Conservation (phyloP, 2,329 filamentous ascomycete genomes). For the Beauveria pseudobassiana region DNA sequence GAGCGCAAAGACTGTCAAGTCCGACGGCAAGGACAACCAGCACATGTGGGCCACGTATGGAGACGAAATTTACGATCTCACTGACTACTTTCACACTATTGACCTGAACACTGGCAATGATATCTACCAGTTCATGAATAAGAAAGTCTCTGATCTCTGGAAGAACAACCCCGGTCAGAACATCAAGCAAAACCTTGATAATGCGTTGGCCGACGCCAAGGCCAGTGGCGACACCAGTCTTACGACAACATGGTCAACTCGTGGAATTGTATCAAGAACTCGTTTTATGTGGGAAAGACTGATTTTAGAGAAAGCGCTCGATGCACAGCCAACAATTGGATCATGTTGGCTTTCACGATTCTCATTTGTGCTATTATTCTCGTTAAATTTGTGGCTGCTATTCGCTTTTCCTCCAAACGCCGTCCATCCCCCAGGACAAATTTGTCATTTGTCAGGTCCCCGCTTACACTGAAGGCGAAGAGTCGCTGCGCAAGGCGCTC, state of each 20-base stretch:
- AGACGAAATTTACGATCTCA: conserved; percentile 76
- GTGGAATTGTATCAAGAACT: conserved; percentile 72
- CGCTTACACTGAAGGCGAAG: conserved; percentile 96
- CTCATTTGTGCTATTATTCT: conserved; percentile 73
- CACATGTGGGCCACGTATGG: conserved; percentile 77
- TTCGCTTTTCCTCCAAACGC: conserved; percentile 89
- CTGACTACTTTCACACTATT: conserved; percentile 80
- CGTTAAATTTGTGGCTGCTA: conserved; percentile 83
- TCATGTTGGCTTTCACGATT: conserved; percentile 80
- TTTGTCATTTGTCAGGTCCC: conserved; percentile 98
- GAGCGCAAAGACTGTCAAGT: conserved; percentile 49
- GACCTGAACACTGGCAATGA: conserved; percentile 46
- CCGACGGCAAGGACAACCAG: conserved; percentile 57
- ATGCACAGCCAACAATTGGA: conserved; percentile 86
- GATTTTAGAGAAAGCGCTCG: conserved; percentile 74
- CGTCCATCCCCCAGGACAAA: conserved; percentile 91
- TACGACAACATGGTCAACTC: conserved; percentile 52
- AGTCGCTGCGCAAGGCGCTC: conserved; percentile 83
- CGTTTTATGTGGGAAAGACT: conserved; percentile 73
- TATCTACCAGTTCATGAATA: conserved; percentile 65
- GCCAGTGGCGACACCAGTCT: conserved; percentile 42
- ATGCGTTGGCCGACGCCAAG: conserved; percentile 38
- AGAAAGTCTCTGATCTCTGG: conserved; percentile 58
- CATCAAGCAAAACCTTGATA: conserved; percentile 59
- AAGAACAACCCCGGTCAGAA: conserved; percentile 72